Evolutionary conservation across 495 filamentous ascomycete genomes (phyloP).

Genomic region (Astrothelium macrocarpum): DNA sequence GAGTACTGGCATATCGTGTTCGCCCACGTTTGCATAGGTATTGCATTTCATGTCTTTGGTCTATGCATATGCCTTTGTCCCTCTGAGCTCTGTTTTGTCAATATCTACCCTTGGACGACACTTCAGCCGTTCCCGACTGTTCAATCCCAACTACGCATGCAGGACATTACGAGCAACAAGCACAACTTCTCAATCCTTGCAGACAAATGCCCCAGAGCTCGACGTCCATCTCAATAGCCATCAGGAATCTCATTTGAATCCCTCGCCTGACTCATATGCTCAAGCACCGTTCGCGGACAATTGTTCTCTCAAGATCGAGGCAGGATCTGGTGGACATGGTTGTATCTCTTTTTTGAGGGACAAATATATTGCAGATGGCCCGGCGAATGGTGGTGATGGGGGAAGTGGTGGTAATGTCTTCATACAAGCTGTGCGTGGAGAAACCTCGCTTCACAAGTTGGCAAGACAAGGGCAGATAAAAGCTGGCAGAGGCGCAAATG

Average conservation of each 20-base stretch:
- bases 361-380: constrained; percentile 74
- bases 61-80: neutral
- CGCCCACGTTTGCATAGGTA: neutral
- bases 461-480: constrained; percentile 64
- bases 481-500: constrained; percentile 72
- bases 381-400: constrained; percentile 95
- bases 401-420: constrained; percentile 86
- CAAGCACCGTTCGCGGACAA: constrained; percentile 77
- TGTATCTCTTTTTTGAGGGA: constrained; percentile 91
- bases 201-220: neutral
- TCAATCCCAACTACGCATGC: neutral
- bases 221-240: constrained; percentile 9
- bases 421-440: constrained; percentile 83
- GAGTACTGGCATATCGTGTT: too few relatives aligned
- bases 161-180: neutral
- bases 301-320: constrained; percentile 61
- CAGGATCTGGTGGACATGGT: constrained; percentile 77
- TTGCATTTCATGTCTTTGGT: neutral
- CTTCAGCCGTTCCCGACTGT: neutral
- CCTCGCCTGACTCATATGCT: constrained; percentile 70
- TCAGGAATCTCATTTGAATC: constrained; percentile 55
- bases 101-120: neutral
- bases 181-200: constrained; percentile 12
- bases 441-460: constrained; percentile 89
- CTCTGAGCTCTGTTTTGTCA: neutral